Base-by-base conservation (phyloP, 2,329 filamentous ascomycete species). In the Trichoderma aggressivum region DNA sequence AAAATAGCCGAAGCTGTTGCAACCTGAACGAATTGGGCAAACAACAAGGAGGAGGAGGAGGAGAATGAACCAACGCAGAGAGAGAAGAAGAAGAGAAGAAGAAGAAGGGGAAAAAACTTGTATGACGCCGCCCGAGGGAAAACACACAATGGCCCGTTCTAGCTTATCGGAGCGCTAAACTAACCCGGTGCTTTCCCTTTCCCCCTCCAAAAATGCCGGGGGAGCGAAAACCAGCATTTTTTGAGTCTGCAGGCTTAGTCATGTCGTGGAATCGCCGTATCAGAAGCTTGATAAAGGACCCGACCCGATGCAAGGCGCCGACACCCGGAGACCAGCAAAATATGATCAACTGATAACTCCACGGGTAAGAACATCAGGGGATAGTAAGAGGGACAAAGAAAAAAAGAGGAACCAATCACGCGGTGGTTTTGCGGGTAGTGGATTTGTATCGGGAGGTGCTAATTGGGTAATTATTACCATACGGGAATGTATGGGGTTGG, bases 81-180 rank as follows among this genome's bases (percentile, higher is more conserved):
- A 62, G 10, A 50, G n/a, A n/a, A n/a, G n/a, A n/a, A 5, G 18
- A 18, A 32, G 28, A 65, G 8, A 21, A 55, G 14, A 11, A 4
- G n/a, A 34, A 10, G n/a, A 7, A 47, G 36, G 24, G 26, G 18
- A 14, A 39, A 21, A 70, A 61, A 55, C 56, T 43, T 70, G 58
- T 36, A 70, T 70, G 67, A 70, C 67, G 67, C 59, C 67, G 55
- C 55, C 24, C 11, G 24, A 55, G 47, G 39, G 28, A n/a, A 16
- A 36, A 28, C 24, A 64, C 63, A 50, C 16, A 39, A n/a, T 30
- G 43, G 28, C 32, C 16, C n/a, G 53, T 39, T 69, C 18, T 53
- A 43, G 53, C 66, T 70, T 70, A 70, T 70, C 66, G 66, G 66
- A 70, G 67, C 53, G 65, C 58, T 70, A 63, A 59, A 59, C 16